Base-by-base conservation (phyloP, 2,329 filamentous ascomycete genomes). In the Hypoxylon sp. region DNA sequence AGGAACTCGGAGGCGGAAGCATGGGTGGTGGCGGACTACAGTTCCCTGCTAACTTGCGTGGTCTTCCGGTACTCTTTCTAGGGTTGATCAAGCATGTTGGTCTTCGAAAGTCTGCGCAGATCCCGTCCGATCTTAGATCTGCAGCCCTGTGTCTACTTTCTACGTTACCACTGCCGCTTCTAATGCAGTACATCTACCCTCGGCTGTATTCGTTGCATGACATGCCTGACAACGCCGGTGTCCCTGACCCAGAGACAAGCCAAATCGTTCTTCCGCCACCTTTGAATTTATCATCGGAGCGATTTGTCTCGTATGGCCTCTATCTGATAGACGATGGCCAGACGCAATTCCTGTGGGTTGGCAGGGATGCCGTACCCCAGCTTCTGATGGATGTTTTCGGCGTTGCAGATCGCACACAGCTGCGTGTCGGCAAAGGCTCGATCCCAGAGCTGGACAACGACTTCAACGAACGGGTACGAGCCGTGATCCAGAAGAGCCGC, bases 281-380 rank as follows among this genome's bases (percentile, higher is more conserved):
- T 0, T 77, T 93, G 75, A 98, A 98, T 79, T 86, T 98, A 63
- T 94, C 93, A 2, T 97, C 94, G 1, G 93, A 95, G 79, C 89
- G 92, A 50, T 87, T 99, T 53, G 93, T 93, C 2, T 88, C 94
- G 0, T 97, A 97, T 77, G 96, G 96, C 28, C 84, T 99, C 17
- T 99, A 99, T 80, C 87, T 99, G 63, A 96, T 99, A 74, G 96
- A 99, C 75, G 96, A 99, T 76, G 94, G 94, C 2, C 95, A 98
- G 80, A 98, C 93, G 5, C 96, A 99, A 79, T 99, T 99, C 86
- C 82, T 99, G 51, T 99, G 96, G 96, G 87, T 98, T 19, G 96
- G 96, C 13, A 90, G 94, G 36, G 95, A 99, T 73, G 91, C 95
- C 1, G 93, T 99, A 28, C 93, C 94, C 1, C 93, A 97, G 77